Evolutionary conservation across 2,329 filamentous ascomycete genomes (phyloP), one percentile per base, ranked within the genome.

Genomic region (Colletotrichum sublineola): DNA sequence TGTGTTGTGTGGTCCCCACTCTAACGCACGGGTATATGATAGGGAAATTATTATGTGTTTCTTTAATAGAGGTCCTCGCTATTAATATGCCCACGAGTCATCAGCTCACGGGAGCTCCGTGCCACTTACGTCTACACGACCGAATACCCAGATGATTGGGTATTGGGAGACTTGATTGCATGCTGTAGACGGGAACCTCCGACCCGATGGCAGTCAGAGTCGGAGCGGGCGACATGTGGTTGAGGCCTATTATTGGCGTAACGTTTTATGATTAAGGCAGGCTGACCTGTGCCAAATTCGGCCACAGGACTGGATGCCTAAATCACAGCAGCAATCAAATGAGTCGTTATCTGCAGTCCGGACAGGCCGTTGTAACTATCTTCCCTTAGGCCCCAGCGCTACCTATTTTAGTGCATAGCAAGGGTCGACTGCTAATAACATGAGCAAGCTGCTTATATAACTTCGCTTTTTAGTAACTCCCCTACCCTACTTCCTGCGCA

Each of bases 281-380:
- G 68, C 63, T 63, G 56, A 50, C 63, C 9, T 61, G 40, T 31
- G 2, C 9, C 29, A 31, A 11, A 44, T 24, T 18, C 40, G 52
- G 57, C 57, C 63, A 71, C 57, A 42, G 44, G n/a, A 68, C 48
- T 68, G 63, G 63, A 31, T 71, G 68, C 68, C 68, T 71, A 57
- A 14, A 8, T 56, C 15, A 18, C 29, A 52, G 14, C 60, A 18
- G 18, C 29, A 33, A 56, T 48, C 14, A 14, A 15, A n/a, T 11
- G 5, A 9, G 2, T 46, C 53, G 38, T 50, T 1, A 24, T 18
- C 29, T 50, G 62, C 44, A n/a, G 7, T 14, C 63, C 20, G 38
- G 15, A 42, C 33, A 42, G 15, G 31, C 7, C 12, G 24, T n/a
- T 6, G 31, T 15, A 18, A 46, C 11, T 48, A 50, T 24, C 24